Conservation (phyloP, 768 basidiomycete species). For the Mycena indigotica region DNA sequence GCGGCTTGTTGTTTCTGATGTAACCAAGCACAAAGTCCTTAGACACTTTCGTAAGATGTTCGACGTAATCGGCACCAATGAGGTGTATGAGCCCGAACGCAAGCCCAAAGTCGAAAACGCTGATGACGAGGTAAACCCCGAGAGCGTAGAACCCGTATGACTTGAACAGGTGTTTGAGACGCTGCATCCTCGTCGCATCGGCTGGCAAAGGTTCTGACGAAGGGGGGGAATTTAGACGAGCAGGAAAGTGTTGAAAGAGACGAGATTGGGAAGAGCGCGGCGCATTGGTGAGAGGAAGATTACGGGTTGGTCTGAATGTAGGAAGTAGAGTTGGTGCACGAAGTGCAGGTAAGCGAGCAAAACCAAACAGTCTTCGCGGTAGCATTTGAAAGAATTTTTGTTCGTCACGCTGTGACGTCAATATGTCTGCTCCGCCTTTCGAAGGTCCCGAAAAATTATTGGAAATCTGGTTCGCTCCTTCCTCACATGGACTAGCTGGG, state of each 20-base stretch:
- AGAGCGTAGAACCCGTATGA: constrained; percentile 96
- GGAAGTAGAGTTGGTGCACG: constrained; percentile 32
- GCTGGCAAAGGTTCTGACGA: constrained; percentile 39
- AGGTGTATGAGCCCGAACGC: constrained; percentile 84
- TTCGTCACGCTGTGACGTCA: not conserved
- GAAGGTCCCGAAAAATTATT: constrained; percentile 95
- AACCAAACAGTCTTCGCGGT: constrained; percentile 14
- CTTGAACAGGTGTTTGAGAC: constrained; percentile 81
- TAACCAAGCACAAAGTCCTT: constrained; percentile 51
- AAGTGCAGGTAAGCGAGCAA: constrained; percentile 35
- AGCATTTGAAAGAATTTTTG: constrained; percentile 11
- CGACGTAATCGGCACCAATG: constrained; percentile 89
- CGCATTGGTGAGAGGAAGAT: constrained; percentile 26
- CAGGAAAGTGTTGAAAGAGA: constrained; percentile 50
- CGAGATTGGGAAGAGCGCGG: constrained; percentile 41
- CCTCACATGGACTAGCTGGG: constrained; percentile 61
- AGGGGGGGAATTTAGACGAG: constrained; percentile 40
- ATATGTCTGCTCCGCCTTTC: constrained; percentile 55
- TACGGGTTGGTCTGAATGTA: constrained; percentile 17
- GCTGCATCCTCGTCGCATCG: constrained; percentile 62
- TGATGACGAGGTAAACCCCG: constrained; percentile 80
- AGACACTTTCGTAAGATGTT: constrained; percentile 59
- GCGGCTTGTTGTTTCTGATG: constrained; percentile 52
- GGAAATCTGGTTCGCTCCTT: constrained; percentile 96
- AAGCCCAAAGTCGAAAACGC: constrained; percentile 78